Conservation (phyloP, 2,329 filamentous ascomycete genomes). For the Albifimbria verrucaria region DNA sequence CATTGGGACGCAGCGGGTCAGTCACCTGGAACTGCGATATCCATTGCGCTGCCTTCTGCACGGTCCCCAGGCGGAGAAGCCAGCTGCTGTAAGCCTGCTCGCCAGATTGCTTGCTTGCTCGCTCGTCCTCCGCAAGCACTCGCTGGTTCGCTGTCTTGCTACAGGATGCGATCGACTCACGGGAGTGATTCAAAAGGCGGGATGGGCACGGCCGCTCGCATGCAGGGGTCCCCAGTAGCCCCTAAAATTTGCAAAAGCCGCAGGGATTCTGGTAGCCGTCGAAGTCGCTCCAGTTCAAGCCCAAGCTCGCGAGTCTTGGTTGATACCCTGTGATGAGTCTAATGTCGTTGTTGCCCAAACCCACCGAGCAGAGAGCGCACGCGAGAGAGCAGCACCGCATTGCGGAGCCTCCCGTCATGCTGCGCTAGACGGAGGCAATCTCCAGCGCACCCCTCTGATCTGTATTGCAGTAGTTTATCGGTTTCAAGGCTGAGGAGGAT, state of each 20-base stretch:
- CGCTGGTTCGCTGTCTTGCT: not conserved
- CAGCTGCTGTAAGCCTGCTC: not conserved
- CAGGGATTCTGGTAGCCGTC: not conserved
- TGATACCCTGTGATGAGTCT: not conserved
- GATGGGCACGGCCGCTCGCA: constrained; percentile 4
- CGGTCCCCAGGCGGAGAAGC: not conserved
- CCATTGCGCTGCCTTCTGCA: not conserved
- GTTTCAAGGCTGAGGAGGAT: too few species aligned
- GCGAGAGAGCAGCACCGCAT: too few species aligned
- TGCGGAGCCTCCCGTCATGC: not conserved
- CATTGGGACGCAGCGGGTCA: not conserved
- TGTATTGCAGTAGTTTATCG: not conserved
- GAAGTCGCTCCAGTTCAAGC: not conserved
- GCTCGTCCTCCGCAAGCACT: not conserved
- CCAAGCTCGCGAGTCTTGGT: not conserved
- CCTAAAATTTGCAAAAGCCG: not conserved
- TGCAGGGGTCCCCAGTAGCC: constrained; percentile 1
- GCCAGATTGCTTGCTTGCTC: too few species aligned
- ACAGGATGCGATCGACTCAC: constrained; percentile 6
- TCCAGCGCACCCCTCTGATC: not conserved
- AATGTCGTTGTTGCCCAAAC: too few species aligned
- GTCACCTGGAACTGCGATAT: not conserved
- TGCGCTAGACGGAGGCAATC: not conserved
- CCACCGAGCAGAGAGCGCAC: too few species aligned
- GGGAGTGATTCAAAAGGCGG: constrained; percentile 5